phyloP scores from a whole-genome alignment of 2,329 filamentous ascomycete genomes.

The Aureobasidium pullulans region DNA sequence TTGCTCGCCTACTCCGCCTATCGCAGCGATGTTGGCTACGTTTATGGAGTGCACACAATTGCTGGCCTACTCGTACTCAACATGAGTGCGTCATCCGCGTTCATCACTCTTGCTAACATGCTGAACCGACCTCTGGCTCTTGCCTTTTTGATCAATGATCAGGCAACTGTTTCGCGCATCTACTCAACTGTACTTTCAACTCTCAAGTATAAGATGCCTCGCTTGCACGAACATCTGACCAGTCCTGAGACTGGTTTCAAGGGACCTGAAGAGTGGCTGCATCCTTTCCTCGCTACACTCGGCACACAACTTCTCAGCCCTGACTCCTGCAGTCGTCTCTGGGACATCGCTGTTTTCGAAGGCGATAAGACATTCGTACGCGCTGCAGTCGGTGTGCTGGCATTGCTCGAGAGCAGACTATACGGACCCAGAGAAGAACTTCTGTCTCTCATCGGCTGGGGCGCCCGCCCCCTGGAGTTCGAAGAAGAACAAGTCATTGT shows the following conservation, averaged over 20 bases:
- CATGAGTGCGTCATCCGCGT: conserved; percentile 57
- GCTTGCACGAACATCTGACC: conserved; percentile 58
- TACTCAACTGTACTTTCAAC: conserved; percentile 64
- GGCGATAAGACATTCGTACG: conserved; percentile 65
- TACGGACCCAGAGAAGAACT: conserved; percentile 40
- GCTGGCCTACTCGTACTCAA: conserved; percentile 68
- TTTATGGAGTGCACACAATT: conserved; percentile 65
- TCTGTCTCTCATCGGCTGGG: conserved; percentile 37
- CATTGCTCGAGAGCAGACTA: conserved; percentile 43
- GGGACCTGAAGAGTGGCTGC: conserved; percentile 40
- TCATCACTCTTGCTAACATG: conserved; percentile 66
- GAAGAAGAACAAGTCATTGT: conserved; percentile 35
- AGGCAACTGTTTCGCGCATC: conserved; percentile 59
- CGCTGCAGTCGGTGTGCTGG: conserved; percentile 61
- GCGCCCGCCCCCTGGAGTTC: conserved; percentile 27
- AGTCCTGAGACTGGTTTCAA: conserved; percentile 21
- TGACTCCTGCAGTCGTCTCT: conserved; percentile 64
- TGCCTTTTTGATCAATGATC: conserved; percentile 66
- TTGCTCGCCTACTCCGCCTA: conserved; percentile 76
- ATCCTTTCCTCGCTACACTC: conserved; percentile 54
- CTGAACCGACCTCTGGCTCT: conserved; percentile 69
- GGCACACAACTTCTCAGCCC: conserved; percentile 58
- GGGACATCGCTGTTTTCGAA: conserved; percentile 79
- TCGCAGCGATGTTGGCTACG: conserved; percentile 71
- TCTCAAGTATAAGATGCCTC: conserved; percentile 56